phyloP scores from a whole-genome alignment of 2,329 filamentous ascomycete genomes.

The Phaeosphaeria sp. region DNA sequence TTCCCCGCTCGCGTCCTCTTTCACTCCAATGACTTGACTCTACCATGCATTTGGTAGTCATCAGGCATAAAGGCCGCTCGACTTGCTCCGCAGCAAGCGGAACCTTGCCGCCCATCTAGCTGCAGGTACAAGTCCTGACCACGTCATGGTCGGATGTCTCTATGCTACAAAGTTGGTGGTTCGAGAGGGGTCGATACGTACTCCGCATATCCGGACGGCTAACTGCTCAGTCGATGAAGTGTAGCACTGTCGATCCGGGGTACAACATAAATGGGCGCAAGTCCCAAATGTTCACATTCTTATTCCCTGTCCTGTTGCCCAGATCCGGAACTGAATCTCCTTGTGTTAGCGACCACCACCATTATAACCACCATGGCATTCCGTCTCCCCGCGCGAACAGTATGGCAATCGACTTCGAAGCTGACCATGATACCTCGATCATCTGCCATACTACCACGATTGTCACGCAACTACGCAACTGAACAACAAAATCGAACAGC shows the following conservation, averaged over 20 bases:
- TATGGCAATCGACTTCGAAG: slow-evolving; percentile 29
- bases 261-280: background rate
- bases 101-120: slow-evolving; percentile 2
- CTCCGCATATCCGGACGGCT: slow-evolving; percentile 32
- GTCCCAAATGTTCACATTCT: background rate
- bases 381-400: slow-evolving; percentile 23
- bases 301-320: background rate
- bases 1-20: background rate
- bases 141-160: slow-evolving; percentile 18
- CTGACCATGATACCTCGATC: slow-evolving; percentile 16
- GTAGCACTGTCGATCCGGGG: slow-evolving; percentile 2
- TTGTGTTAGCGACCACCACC: background rate
- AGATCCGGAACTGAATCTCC: background rate
- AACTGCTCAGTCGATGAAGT: background rate
- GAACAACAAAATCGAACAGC: slow-evolving; percentile 36
- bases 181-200: slow-evolving; percentile 35
- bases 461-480: slow-evolving; percentile 33
- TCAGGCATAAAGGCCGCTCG: background rate
- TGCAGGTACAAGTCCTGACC: background rate
- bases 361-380: slow-evolving; percentile 25
- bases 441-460: slow-evolving; percentile 19
- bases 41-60: background rate
- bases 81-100: background rate
- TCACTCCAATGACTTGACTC: background rate
- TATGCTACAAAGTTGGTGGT: slow-evolving; percentile 7